Conservation (phyloP, 1,284 basidiomycete genomes). For the Cystobasidium slooffiae region DNA sequence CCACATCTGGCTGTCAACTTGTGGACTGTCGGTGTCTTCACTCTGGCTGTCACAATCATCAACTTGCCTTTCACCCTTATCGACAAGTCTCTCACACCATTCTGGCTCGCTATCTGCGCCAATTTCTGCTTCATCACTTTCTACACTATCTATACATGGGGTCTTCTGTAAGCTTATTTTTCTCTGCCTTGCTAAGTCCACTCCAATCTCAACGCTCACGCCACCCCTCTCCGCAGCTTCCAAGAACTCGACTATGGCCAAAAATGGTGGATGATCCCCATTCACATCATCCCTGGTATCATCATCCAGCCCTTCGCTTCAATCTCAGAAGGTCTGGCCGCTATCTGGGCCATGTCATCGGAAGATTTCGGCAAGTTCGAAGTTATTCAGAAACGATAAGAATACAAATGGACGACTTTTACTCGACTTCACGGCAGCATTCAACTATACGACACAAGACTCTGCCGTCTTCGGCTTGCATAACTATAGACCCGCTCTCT, state of each 20-base stretch:
- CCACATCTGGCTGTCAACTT: slow-evolving; percentile 59
- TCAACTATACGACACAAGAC: background rate
- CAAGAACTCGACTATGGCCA: slow-evolving; percentile 56
- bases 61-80: slow-evolving; percentile 57
- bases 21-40: slow-evolving; percentile 59
- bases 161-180: slow-evolving; percentile 25
- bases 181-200: background rate
- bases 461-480: background rate
- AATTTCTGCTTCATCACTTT: slow-evolving; percentile 59
- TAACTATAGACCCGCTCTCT: slow-evolving; percentile 14
- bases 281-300: slow-evolving; percentile 55
- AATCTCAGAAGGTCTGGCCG: slow-evolving; percentile 57
- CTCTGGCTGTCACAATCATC: slow-evolving; percentile 58
- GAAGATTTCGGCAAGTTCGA: slow-evolving; percentile 52
- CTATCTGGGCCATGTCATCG: slow-evolving; percentile 58
- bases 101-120: slow-evolving; percentile 58
- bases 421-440: background rate
- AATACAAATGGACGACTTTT: background rate
- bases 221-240: slow-evolving; percentile 55
- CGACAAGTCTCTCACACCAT: slow-evolving; percentile 55
- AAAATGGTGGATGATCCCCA: slow-evolving; percentile 55
- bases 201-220: slow-evolving; percentile 38
- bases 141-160: slow-evolving; percentile 52
- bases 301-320: slow-evolving; percentile 58
- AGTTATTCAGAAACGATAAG: slow-evolving; percentile 24